These are phyloP conservation scores for Zymoseptoria brevis DNA, from an alignment of 2,329 filamentous ascomycete genomes.

Conservation along the genomic window DNA sequence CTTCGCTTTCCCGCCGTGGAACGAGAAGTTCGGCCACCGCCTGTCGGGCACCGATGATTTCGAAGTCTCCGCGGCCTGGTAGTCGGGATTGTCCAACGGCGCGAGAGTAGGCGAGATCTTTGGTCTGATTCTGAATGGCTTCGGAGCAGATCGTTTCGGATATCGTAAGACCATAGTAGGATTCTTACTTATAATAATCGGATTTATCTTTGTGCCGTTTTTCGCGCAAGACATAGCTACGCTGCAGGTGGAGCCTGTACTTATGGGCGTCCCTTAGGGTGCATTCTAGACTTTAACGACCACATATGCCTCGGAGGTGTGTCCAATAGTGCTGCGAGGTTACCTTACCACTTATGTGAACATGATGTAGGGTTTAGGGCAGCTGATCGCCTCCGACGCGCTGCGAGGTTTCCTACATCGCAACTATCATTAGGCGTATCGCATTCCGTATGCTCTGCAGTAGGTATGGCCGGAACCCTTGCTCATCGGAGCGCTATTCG, in stretches of 20 bases:
- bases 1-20: conserved; percentile 28
- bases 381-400: conserved; percentile 42
- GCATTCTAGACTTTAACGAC: conserved; percentile 32
- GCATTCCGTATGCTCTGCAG: conserved; percentile 37
- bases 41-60: conserved; percentile 34
- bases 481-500: conserved; percentile 20
- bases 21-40: conserved; percentile 33
- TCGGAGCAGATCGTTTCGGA: conserved; percentile 47
- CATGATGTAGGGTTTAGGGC: conserved; percentile 55
- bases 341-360: conserved; percentile 54
- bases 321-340: conserved; percentile 49
- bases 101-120: conserved; percentile 55
- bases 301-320: conserved; percentile 61
- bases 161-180: conserved; percentile 49
- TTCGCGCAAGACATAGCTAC: conserved; percentile 31
- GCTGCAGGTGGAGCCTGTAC: conserved; percentile 22
- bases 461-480: conserved; percentile 33
- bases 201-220: conserved; percentile 46
- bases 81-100: conserved; percentile 50
- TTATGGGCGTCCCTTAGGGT: conserved; percentile 30
- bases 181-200: conserved; percentile 46
- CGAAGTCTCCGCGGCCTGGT: conserved; percentile 49
- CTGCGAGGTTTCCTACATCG: conserved; percentile 22
- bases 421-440: conserved; percentile 30
- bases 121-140: conserved; percentile 59